Evolutionary conservation across 345 rosid genomes (phyloP), one percentile per base, ranked within the genome.

Genomic region (Kernera saxatilis): DNA sequence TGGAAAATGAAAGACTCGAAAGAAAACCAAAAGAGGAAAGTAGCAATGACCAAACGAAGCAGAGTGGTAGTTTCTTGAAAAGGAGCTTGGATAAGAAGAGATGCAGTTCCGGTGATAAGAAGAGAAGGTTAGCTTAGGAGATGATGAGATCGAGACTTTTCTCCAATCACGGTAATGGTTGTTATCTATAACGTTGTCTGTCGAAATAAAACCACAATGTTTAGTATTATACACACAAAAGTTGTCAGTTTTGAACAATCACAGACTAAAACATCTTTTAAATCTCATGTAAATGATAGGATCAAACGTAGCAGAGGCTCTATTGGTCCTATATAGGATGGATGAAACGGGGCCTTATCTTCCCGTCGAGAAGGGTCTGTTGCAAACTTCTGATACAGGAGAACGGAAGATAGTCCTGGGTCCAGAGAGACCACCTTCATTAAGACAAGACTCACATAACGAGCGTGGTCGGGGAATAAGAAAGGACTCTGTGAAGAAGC

Each of bases 271-370:
- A n/a, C 41, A 19, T 70, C n/a, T n/a, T n/a, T n/a, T n/a, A n/a
- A n/a, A n/a, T 49, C 57, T 53, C 36, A 3, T 54, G 50, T 51
- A 25, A 22, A 55, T 62, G 41, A 51, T 74, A 93, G 98, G 80
- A 81, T 75, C 39, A 90, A 93, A 79, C 93, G 94, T 1, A 92
- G 98, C 21, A 83, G 94, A 80, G 96, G 97, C 49, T 83, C 91
- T n/a, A 72, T 93, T 15, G 98, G 98, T 69, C 82, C 93, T 4
- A n/a, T n/a, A n/a, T n/a, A 87, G 93, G 82, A 93, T 88, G 96
- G 98, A 90, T 60, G 98, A 90, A 80, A 83, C 97, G 21, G 92
- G 96, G 13, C 98, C 98, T 11, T 88, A 84, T 58, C 96, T 85
- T 61, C 84, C 84, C 0, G 32, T 64, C 3, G 46, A 60, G 19